These are phyloP conservation scores for Tilletiaria anomala DNA, from an alignment of 1,284 basidiomycete species.

Conservation along the genomic window DNA sequence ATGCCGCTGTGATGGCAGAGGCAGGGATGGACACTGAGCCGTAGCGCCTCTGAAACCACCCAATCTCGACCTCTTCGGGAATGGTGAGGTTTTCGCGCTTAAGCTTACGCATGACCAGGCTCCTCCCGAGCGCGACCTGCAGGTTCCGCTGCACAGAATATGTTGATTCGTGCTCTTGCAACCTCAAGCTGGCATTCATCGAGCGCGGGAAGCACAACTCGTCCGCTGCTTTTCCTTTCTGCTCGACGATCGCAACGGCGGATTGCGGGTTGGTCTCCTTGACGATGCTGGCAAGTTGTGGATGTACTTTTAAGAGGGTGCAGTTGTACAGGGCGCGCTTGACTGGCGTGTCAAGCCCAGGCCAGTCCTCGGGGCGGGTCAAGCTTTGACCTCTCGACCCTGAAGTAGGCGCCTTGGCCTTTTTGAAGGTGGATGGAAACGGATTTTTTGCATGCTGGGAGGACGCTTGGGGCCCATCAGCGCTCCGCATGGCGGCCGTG, in stretches of 20 bases:
- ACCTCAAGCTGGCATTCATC: conserved; percentile 8
- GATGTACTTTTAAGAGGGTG: conserved; percentile 28
- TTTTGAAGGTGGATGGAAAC: conserved; percentile 12
- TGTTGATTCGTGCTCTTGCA: conserved; percentile 12
- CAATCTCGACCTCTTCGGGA: conserved; percentile 24
- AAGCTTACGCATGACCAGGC: conserved; percentile 18
- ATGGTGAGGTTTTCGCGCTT: conserved; percentile 8
- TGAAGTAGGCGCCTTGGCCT: no score
- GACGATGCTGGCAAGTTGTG: conserved; percentile 18
- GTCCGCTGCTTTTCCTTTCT: conserved; percentile 1
- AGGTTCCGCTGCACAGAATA: conserved; percentile 9
- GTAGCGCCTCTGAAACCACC: conserved; percentile 22
- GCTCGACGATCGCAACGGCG: no score
- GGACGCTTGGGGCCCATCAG: neutral
- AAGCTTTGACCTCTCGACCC: no score
- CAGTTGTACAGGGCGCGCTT: conserved; percentile 28
- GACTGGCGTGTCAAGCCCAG: conserved; percentile 16
- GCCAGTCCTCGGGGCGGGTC: no score
- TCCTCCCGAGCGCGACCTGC: conserved; percentile 14
- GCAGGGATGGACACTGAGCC: conserved; percentile 15
- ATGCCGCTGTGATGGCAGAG: conserved; percentile 10
- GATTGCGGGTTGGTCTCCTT: no score
- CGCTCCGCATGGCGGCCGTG: neutral
- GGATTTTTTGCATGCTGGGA: no score
- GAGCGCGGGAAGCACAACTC: conserved; percentile 24